Percentiles rank a stretch among this genome's conserved stretches.
phyloP scores from a whole-genome alignment of 2,329 filamentous ascomycete genomes.

The Colletotrichum sp. region DNA sequence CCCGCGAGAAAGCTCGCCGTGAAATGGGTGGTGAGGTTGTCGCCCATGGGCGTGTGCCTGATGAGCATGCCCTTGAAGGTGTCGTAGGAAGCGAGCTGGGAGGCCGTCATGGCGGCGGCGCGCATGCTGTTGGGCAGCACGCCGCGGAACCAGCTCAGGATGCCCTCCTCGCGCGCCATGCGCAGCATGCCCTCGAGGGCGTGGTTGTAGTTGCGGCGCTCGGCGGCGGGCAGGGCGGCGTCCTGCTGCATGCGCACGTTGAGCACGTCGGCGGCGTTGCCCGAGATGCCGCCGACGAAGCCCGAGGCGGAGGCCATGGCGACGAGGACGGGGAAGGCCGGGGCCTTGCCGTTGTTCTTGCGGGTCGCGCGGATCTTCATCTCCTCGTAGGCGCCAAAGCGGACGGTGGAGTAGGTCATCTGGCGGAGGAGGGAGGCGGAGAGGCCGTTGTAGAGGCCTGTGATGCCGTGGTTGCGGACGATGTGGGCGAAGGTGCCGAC shows the following conservation, averaged over 20 bases:
- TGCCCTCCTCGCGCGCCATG: constrained; percentile 87
- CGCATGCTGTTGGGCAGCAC: constrained; percentile 83
- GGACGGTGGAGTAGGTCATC: constrained; percentile 93
- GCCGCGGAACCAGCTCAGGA: constrained; percentile 78
- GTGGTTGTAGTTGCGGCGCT: constrained; percentile 88
- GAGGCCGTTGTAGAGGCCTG: constrained; percentile 87
- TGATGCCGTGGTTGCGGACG: constrained; percentile 74
- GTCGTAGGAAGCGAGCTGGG: constrained; percentile 85
- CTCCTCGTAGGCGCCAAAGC: constrained; percentile 96
- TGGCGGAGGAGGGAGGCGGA: constrained; percentile 93
- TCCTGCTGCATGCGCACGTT: constrained; percentile 99
- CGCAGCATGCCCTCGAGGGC: constrained; percentile 85
- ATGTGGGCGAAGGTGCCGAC: constrained; percentile 85
- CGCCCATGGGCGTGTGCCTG: constrained; percentile 67
- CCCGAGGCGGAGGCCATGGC: constrained; percentile 84
- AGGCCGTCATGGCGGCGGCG: constrained; percentile 86
- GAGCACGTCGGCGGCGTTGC: constrained; percentile 94
- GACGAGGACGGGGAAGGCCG: constrained; percentile 78
- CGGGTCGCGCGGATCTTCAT: constrained; percentile 74
- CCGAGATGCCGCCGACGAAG: constrained; percentile 85
- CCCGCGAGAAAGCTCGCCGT: constrained; percentile 78
- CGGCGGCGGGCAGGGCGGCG: constrained; percentile 72
- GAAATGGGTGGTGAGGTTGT: constrained; percentile 80
- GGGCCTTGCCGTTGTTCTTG: constrained; percentile 39
- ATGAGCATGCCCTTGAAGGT: constrained; percentile 77